Evolutionary conservation across 1,284 basidiomycete species (phyloP).

Genomic region (Rhodotorula sp.): DNA sequence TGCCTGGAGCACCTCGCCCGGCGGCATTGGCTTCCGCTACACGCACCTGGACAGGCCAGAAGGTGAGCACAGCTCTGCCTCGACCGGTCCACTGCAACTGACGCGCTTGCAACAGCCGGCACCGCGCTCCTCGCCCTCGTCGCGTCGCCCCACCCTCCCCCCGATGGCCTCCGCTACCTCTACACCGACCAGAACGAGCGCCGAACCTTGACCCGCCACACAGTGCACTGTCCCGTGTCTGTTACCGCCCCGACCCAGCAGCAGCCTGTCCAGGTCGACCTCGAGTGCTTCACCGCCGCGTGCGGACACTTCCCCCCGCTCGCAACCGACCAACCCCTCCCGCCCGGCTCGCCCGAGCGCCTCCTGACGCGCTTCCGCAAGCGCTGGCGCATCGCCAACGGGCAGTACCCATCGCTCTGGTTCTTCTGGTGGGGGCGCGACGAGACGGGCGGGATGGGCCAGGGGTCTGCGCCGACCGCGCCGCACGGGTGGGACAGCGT

Average conservation of each 20-base stretch:
- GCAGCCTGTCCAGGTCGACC: conserved; percentile 12
- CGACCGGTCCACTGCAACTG: background rate
- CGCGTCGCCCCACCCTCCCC: conserved; percentile 2
- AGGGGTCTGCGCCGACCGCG: conserved; percentile 1
- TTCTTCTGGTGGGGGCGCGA: conserved; percentile 32
- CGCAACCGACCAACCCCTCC: conserved; percentile 7
- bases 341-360: conserved; percentile 21
- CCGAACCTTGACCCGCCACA: conserved; percentile 14
- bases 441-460: conserved; percentile 18
- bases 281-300: conserved; percentile 28
- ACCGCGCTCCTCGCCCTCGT: conserved; percentile 29
- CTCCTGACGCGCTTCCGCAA: conserved; percentile 29
- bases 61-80: background rate
- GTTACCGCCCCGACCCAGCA: conserved; percentile 10
- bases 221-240: conserved; percentile 16
- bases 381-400: conserved; percentile 30
- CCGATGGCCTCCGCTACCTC: conserved; percentile 31
- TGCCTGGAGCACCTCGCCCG: conserved; percentile 8
- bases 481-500: conserved; percentile 27
- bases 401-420: conserved; percentile 24
- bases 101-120: conserved; percentile 14
- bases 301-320: conserved; percentile 32
- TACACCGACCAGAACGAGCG: conserved; percentile 18
- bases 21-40: conserved; percentile 18
- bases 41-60: conserved; percentile 33